Base-by-base conservation (phyloP, 192 early-diverging fungal species). In the Anaeromyces robustus region DNA sequence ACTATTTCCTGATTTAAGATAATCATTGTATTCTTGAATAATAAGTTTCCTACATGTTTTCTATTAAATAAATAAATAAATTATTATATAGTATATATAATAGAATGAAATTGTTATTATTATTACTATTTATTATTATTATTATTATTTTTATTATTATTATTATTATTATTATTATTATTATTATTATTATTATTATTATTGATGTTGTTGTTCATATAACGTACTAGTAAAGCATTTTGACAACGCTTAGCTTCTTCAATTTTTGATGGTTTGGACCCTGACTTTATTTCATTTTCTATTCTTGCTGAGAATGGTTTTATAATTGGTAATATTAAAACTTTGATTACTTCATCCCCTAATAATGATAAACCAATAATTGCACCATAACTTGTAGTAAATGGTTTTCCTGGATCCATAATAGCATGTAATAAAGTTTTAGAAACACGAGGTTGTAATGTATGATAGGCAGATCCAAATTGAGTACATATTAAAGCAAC, bases 381-480 rank as follows among this genome's bases (percentile, higher is more conserved):
- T 0, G 95, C 94, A 28, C 98, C 98, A 83, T 96, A 98, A 77
- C 94, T 91, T 6, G 95, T 96, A 1, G 92, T 89, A 30, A 94
- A 84, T 9, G 94, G 90, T 82, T 95, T 96, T 26, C 88, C 85
- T 14, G 93, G 92, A 81, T 98, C 98, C 77, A 98, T 83, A 52
- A 98, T 95, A 11, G 96, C 95, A 2, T 93, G 88, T 28, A 98
- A 85, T 80, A 99, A 87, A 17, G 96, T 97, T 81, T 95, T 93
- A 9, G 94, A 93, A 43, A 96, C 91, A 37, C 97, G 92, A 0
- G 95, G 90, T 83, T 97, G 94, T 31, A 99, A 86, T 18, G 92
- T 94, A 79, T 93, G 94, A 81, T 98, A 98, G 9, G 90, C 89
- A 19, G 86, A 83, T 13, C 95, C 93, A 84, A 93, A 98, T 52